These are phyloP conservation scores for Epicoccum nigrum DNA, from an alignment of 2,329 filamentous ascomycete species.

Conservation along the genomic window DNA sequence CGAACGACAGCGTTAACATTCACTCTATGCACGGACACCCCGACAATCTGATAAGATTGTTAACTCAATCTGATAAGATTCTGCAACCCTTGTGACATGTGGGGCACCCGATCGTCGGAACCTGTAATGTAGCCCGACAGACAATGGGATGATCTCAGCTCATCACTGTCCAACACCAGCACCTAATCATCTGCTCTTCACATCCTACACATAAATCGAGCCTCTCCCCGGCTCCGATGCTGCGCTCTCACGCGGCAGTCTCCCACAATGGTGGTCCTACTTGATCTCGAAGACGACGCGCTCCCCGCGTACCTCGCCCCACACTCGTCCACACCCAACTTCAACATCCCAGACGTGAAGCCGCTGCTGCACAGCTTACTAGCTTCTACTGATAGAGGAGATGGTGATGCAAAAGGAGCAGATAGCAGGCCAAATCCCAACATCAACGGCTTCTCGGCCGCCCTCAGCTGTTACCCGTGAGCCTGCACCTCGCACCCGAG, in stretches of 20 bases:
- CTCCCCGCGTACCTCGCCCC: slow-evolving; percentile 28
- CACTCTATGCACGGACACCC: neutral
- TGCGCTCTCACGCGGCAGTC: slow-evolving; percentile 18
- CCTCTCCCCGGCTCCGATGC: slow-evolving; percentile 38
- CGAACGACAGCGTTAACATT: too few relatives aligned
- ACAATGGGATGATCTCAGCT: too few relatives aligned
- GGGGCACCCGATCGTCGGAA: too few relatives aligned
- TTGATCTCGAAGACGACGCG: slow-evolving; percentile 52
- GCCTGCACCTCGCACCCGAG: slow-evolving; percentile 45
- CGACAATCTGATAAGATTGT: slow-evolving; percentile 5
- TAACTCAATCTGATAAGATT: slow-evolving; percentile 17
- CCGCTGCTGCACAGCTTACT: slow-evolving; percentile 37
- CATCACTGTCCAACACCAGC: slow-evolving; percentile 19
- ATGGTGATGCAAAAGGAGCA: slow-evolving; percentile 11
- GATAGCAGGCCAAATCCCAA: slow-evolving; percentile 57
- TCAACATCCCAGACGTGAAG: slow-evolving; percentile 31
- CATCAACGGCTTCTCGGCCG: slow-evolving; percentile 64
- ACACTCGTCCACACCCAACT: slow-evolving; percentile 25
- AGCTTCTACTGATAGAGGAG: slow-evolving; percentile 3
- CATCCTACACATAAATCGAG: slow-evolving; percentile 6
- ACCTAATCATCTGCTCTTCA: neutral
- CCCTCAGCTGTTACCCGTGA: slow-evolving; percentile 73
- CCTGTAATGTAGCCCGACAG: too few relatives aligned
- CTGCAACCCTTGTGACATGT: neutral
- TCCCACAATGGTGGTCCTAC: slow-evolving; percentile 51